Base-by-base conservation (phyloP, 192 early-diverging fungal genomes). In the Backusella psychrophila region DNA sequence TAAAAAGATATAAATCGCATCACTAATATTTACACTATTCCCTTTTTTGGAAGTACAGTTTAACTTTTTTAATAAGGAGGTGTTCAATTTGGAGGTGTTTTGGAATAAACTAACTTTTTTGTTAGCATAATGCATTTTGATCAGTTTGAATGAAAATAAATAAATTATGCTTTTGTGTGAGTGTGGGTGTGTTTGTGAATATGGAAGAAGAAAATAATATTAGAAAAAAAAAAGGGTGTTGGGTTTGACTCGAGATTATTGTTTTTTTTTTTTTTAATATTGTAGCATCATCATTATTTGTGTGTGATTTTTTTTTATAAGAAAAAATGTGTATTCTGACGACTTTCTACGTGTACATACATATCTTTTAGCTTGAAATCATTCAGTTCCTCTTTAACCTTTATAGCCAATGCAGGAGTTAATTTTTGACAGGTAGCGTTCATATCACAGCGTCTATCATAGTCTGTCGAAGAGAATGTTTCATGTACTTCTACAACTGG, bases 361-460 rank as follows among this genome's bases (percentile, higher is more conserved):
- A 99, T 97, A 77, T 98, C 96, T 44, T 86, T 85, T 63, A 93
- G 87, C 84, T 99, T 99, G 86, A 91, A 99, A 59, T 93, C 89
- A 84, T 99, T 99, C 65, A 99, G 82, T 81, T 99, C 97, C 80
- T 95, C 89, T 66, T 97, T 93, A 81, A 99, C 98, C 75, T 85
- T 83, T 70, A 94, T 88, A 44, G 96, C 95, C 65, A 97, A 86
- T 49, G 90, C 85, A 14, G 96, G 91, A 6, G 97, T 98, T 1
- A 99, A 83, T 65, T 93, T 90, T 66, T 87, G 87, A 74, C 94
- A 95, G 12, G 95, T 96, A 21, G 92, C 86, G 35, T 93, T 89
- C 2, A 86, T 83, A 82, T 96, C 93, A 63, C 93, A 95, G 38
- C 90, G 89, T 26, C 96, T 87, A 78, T 98, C 96, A 78, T 99